Evolutionary conservation across 2,329 filamentous ascomycete genomes (phyloP), one percentile per base, ranked within the genome.

Genomic region (Myriosclerotinia curreyana): DNA sequence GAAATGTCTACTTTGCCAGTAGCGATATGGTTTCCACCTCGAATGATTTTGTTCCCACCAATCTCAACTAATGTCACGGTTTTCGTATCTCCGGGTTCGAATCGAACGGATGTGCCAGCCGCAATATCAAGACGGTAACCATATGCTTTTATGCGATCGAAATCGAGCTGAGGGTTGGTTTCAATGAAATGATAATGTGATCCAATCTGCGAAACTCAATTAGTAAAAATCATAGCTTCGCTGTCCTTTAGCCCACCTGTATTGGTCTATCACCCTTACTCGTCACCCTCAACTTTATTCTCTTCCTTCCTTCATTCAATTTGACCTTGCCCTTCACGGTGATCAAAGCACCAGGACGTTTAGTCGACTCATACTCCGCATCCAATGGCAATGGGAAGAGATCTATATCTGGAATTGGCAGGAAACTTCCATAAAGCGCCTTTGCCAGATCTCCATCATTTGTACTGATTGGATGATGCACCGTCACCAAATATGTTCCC

Each of bases 141-240:
- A 73, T 95, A 95, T 0, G 92, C 86, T 69, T 85, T 86, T 58
- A 85, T 79, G 34, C 94, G 90, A 77, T 98, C 94, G 75, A 98
- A 98, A 67, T 90, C 85, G 59, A 98, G 83, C 75, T 91, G 86
- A 0, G 92, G 91, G 76, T 98, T 98, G n/a, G 87, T 89, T 79
- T 98, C 94, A 73, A 96, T 86, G 75, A 98, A 96, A 77, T 97
- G 94, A 76, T 96, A 98, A 77, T 98, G 94, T 40, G 92, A 96
- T 40, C 94, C 94, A 66, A 91, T 82, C 83, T 87, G 70, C 34
- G 17, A 42, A 15, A 9, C 61, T 70, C 42, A 70, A 65, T 50
- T 50, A 28, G 38, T 28, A 11, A 4, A 31, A 31, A 31, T 50
- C 14, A 25, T 36, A 25, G 25, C n/a, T 49, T 11, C 22, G 9